These are phyloP conservation scores for Hygrophorus pudorinus DNA, from an alignment of 768 basidiomycete species.

Conservation along the genomic window DNA sequence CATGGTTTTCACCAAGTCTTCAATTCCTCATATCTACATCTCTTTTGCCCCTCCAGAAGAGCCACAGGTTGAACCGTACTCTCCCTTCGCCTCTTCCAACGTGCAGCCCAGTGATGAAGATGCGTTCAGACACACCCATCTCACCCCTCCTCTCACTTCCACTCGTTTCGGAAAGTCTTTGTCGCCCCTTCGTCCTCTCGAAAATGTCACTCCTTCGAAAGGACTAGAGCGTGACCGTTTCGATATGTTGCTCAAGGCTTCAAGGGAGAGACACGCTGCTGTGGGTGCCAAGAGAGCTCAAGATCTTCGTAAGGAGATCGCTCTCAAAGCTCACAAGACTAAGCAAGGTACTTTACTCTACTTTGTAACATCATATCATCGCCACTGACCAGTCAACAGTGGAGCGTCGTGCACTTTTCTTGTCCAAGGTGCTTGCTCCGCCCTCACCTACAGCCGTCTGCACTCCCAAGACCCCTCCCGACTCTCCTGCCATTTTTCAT, in stretches of 20 bases:
- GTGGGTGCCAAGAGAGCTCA: slow-evolving; percentile 35
- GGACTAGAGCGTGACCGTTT: slow-evolving; percentile 59
- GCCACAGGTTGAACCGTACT: slow-evolving; percentile 42
- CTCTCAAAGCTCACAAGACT: slow-evolving; percentile 58
- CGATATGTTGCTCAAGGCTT: slow-evolving; percentile 50
- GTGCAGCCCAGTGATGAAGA: slow-evolving; percentile 30
- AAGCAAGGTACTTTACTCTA: slow-evolving; percentile 51
- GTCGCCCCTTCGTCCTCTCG: slow-evolving; percentile 40
- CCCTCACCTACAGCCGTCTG: slow-evolving; percentile 49
- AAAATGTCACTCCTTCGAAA: slow-evolving; percentile 21
- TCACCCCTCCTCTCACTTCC: slow-evolving; percentile 45
- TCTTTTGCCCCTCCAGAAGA: slow-evolving; percentile 57
- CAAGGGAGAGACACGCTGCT: slow-evolving; percentile 43
- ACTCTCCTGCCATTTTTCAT: slow-evolving; percentile 61
- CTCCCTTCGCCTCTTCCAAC: slow-evolving; percentile 41
- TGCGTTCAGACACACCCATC: slow-evolving; percentile 44
- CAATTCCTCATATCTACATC: slow-evolving; percentile 61
- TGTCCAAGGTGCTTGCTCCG: slow-evolving; percentile 63
- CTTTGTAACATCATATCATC: not conserved
- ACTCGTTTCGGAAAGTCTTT: slow-evolving; percentile 33
- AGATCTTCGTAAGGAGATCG: slow-evolving; percentile 67
- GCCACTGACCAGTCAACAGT: slow-evolving; percentile 24
- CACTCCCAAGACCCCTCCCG: slow-evolving; percentile 56
- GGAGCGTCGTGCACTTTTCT: slow-evolving; percentile 65
- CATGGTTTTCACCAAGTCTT: slow-evolving; percentile 32